Base-by-base conservation (phyloP, 345 rosid genomes). In the Aegle marmelos region DNA sequence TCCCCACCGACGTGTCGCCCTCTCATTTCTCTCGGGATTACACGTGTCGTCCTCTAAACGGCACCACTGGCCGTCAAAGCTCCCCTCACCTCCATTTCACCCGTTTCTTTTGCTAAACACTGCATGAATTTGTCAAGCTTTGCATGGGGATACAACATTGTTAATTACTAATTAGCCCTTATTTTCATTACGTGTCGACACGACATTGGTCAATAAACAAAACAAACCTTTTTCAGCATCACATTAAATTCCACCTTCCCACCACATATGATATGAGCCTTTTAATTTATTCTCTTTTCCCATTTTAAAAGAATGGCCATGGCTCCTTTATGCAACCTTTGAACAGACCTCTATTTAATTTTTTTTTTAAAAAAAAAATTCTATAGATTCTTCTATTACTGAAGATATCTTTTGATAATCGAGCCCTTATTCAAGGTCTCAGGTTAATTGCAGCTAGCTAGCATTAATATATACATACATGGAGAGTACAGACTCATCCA, bases 401-500 rank as follows among this genome's bases (percentile, higher is more conserved):
- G 17, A 45, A 13, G 14, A 45, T 13, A 45, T 45, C 11, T 11
- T 45, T 45, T 45, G 16, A 45, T 53, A 5, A 53, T 53, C 17
- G 17, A 77, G 59, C 27, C 57, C 74, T 45, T 67, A 41, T 14
- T 2, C n/a, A 45, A 45, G 50, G 13, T 45, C 50, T 45, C 13
- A 17, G 50, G 50, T 45, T 45, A 45, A 45, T 13, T 73, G 70
- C 63, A 30, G 25, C 67, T 11, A 45, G 50, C 50, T 45, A 45
- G 16, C 50, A 45, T 45, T 45, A 45, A 45, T 45, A 45, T 13
- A 63, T 4, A 45, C 13, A 45, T 13, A 63, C 1, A 94, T 94
- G 98, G 98, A 92, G 86, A 89, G 97, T 79, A 85, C 94, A 30
- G 93, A 91, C 76, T 91, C 97, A 0, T 90, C 93, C n/a, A 84